Conservation (phyloP, 305 asterid species). For the Ruellia speciosa region DNA sequence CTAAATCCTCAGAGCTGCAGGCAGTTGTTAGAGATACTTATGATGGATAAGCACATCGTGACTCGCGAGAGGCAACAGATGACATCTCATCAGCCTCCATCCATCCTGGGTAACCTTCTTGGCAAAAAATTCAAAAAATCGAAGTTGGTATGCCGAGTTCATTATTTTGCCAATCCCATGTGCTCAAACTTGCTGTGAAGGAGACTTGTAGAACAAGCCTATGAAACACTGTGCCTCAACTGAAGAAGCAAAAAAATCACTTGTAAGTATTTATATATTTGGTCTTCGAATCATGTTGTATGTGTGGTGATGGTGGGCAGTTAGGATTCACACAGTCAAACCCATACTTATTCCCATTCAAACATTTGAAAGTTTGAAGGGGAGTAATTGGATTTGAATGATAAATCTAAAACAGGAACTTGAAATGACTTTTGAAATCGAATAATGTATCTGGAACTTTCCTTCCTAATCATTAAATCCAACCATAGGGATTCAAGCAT, state of each 20-base stretch:
- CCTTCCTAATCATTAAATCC: neutral
- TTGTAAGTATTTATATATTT: too few species aligned
- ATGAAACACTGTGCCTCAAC: too few species aligned
- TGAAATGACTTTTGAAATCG: neutral
- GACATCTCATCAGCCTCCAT: conserved; percentile 43
- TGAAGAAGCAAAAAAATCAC: too few species aligned
- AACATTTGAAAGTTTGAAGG: too few species aligned
- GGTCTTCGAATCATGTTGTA: too few species aligned
- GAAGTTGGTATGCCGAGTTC: conserved; percentile 35
- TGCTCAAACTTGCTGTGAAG: conserved; percentile 44
- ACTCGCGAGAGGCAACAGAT: conserved; percentile 52
- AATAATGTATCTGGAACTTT: neutral
- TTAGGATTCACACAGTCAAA: too few species aligned
- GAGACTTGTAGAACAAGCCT: neutral
- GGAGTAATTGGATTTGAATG: too few species aligned
- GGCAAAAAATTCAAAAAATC: conserved; percentile 41
- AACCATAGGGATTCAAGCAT: neutral
- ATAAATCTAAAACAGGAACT: too few species aligned
- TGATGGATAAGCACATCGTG: conserved; percentile 56
- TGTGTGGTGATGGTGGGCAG: too few species aligned
- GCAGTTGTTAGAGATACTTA: conserved; percentile 53
- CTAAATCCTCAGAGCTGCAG: conserved; percentile 96
- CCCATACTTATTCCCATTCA: too few species aligned
- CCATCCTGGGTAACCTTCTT: conserved; percentile 45
- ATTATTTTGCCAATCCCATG: conserved; percentile 73